These are phyloP conservation scores for Blakeslea trispora DNA, from an alignment of 371 early-diverging fungal genomes.

Conservation along the genomic window DNA sequence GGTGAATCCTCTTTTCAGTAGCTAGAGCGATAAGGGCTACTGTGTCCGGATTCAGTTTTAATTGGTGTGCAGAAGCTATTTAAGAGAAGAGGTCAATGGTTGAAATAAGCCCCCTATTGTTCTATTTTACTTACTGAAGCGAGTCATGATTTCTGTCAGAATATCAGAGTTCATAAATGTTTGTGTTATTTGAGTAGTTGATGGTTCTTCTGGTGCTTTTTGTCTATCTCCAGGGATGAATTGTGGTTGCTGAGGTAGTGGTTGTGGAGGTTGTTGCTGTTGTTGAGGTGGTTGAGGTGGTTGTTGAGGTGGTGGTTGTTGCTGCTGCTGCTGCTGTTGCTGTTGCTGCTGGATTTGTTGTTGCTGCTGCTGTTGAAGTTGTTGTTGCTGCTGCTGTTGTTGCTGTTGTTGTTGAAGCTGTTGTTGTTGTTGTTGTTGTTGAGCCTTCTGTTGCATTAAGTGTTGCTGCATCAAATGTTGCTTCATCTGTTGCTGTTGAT, in stretches of 20 bases:
- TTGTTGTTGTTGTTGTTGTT: not conserved
- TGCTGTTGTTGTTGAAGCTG: slow-evolving; percentile 9
- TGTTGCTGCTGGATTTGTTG: slow-evolving; percentile 5
- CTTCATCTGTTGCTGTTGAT: slow-evolving; percentile 19
- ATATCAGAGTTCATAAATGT: slow-evolving; percentile 54
- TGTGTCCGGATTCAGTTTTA: slow-evolving; percentile 58
- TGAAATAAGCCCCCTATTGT: not conserved
- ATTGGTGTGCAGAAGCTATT: not conserved
- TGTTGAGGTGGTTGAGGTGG: slow-evolving; percentile 11
- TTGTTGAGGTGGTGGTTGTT: slow-evolving; percentile 3
- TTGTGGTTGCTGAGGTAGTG: slow-evolving; percentile 1
- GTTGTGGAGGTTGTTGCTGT: slow-evolving; percentile 2
- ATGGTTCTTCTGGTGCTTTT: slow-evolving; percentile 57
- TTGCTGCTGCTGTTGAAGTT: slow-evolving; percentile 3
- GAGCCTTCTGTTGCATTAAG: not conserved
- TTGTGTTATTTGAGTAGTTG: slow-evolving; percentile 54
- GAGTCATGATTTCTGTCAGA: slow-evolving; percentile 41
- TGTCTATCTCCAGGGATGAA: not conserved
- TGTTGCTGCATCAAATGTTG: slow-evolving; percentile 20
- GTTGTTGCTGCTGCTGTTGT: slow-evolving; percentile 9
- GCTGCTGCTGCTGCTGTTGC: slow-evolving; percentile 10
- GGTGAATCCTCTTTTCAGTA: slow-evolving; percentile 66
- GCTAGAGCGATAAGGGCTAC: slow-evolving; percentile 71
- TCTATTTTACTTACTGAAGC: slow-evolving; percentile 46
- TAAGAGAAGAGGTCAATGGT: not conserved